Evolutionary conservation across 495 filamentous ascomycete species (phyloP), one percentile per base, ranked within the genome.

Genomic region (Penicillium manginii): DNA sequence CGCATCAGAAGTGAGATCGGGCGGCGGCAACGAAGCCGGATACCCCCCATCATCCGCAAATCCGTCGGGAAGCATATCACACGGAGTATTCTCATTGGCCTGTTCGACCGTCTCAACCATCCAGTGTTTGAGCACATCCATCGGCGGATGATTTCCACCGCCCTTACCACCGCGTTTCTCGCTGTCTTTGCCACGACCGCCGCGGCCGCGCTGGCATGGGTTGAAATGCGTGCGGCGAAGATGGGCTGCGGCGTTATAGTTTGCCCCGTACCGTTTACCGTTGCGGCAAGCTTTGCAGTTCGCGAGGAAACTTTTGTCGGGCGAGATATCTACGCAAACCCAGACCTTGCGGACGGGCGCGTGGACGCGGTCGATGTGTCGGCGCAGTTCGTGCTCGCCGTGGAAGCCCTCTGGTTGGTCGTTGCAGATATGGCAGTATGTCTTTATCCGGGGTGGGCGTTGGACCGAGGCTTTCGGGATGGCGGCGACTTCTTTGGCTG

Each of bases 231-330:
- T 90, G 18, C 94, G 86, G 18, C 93, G 85, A 14, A 98, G 81
- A 69, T 97, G 94, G 0, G 93, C 93, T 2, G 93, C 91, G 1
- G 93, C 93, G 62, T 98, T 98, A 69, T 98, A 97, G 72, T 98
- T 96, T 21, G 89, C 91, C 4, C 88, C 89, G 65, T 98, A 98
- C 54, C 79, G 81, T 76, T 97, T 97, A 49, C 81, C 75, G 31
- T 82, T 83, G 10, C 81, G 82, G 60, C 94, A 98, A 39, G 89
- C 85, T 70, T 97, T 96, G 82, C 94, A 98, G 59, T 88, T 90
- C n/a, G 81, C 76, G 6, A 98, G 82, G 59, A 91, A 88, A 5
- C 72, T 81, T 64, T 82, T 77, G 50, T 81, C 80, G 0, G 78
- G 66, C 4, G 83, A 85, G 48, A 87, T 83, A 42, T 90, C 86